phyloP scores from a whole-genome alignment of 805 yeast species.

The Ogataea polymorpha region DNA sequence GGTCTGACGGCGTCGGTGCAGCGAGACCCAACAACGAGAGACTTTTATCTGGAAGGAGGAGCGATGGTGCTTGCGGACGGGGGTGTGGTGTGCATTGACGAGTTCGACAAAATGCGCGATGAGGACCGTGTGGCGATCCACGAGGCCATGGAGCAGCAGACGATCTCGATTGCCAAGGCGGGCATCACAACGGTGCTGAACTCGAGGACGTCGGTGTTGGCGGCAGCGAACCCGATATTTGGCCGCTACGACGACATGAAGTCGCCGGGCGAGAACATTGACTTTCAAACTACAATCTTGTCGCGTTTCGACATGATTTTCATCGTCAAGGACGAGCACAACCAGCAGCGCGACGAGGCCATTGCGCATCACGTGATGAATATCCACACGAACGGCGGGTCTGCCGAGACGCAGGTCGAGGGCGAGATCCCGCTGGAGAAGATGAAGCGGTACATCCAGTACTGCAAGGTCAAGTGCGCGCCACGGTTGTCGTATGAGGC shows the following conservation, averaged over 20 bases:
- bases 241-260: slow-evolving; percentile 96
- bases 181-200: slow-evolving; percentile 96
- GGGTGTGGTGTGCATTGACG: slow-evolving; percentile 98
- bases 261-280: slow-evolving; percentile 97
- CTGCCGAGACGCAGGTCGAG: slow-evolving; percentile 47
- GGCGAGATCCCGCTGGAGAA: slow-evolving; percentile 87
- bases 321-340: slow-evolving; percentile 93
- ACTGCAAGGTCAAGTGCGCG: slow-evolving; percentile 87
- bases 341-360: slow-evolving; percentile 76
- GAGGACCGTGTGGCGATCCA: slow-evolving; percentile 98
- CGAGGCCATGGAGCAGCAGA: slow-evolving; percentile 99
- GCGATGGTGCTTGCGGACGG: slow-evolving; percentile 99
- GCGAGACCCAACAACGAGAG: slow-evolving; percentile 82
- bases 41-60: slow-evolving; percentile 96
- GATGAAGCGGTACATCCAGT: slow-evolving; percentile 90
- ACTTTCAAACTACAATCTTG: slow-evolving; percentile 93
- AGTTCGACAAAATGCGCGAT: slow-evolving; percentile 98
- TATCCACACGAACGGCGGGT: slow-evolving; percentile 78
- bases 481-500: slow-evolving; percentile 90
- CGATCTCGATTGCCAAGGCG: slow-evolving; percentile 97
- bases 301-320: slow-evolving; percentile 99
- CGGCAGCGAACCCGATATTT: slow-evolving; percentile 96
- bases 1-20: slow-evolving; percentile 98
- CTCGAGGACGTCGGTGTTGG: slow-evolving; percentile 93
- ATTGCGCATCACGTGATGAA: slow-evolving; percentile 95